These are phyloP conservation scores for Solanum chacoense DNA, from an alignment of 305 asterid species.

Conservation along the genomic window DNA sequence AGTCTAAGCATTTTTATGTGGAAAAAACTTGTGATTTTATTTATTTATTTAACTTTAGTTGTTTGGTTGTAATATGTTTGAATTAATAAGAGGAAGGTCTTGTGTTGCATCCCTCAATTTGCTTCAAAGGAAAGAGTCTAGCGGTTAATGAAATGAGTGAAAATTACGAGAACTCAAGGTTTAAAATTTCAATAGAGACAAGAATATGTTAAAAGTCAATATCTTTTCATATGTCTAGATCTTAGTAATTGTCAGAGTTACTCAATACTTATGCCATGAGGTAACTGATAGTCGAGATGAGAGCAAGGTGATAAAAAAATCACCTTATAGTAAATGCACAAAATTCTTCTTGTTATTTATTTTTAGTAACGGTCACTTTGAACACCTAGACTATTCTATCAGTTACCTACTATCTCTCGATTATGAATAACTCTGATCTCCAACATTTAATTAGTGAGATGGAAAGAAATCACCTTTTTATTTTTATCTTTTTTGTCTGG, in stretches of 20 bases:
- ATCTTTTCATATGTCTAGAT: not conserved
- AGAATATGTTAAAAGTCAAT: not conserved
- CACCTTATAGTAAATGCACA: not conserved
- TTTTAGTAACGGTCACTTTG: not conserved
- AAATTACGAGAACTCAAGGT: fast-evolving
- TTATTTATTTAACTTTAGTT: not conserved
- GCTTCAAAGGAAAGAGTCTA: not conserved
- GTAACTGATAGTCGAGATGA: no score
- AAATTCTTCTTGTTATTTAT: not conserved
- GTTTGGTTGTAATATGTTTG: not conserved
- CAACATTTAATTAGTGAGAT: not conserved
- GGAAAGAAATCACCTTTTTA: not conserved
- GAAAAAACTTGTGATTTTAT: not conserved
- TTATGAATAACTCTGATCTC: not conserved
- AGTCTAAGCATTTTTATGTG: not conserved
- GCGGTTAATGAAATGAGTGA: not conserved
- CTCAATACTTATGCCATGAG: not conserved
- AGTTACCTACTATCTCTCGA: not conserved
- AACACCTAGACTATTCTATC: not conserved
- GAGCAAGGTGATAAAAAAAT: not conserved
- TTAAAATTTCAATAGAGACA: not conserved
- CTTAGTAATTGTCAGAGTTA: not conserved
- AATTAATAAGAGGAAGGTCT: not conserved
- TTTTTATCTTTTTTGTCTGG: no score
- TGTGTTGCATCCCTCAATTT: not conserved